Evolutionary conservation across 108 stramenopile species (phyloP).

Genomic region (Fistulifera pelliculosa): DNA sequence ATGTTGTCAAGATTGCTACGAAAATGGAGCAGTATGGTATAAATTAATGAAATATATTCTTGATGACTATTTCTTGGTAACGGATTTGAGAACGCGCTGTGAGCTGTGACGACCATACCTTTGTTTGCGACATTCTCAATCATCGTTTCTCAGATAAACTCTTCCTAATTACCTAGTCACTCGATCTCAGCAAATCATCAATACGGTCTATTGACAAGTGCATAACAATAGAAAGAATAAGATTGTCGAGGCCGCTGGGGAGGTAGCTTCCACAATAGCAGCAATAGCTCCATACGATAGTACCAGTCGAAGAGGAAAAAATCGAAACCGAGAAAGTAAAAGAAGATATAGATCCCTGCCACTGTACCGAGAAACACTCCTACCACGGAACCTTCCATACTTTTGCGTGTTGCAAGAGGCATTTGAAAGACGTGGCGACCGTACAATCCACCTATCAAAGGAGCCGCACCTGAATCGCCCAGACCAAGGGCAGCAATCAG

Average conservation of each 20-base stretch:
- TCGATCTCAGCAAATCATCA: slow-evolving; percentile 12
- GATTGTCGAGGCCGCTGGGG: slow-evolving; percentile 55
- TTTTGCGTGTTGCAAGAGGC: slow-evolving; percentile 51
- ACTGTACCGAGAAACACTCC: slow-evolving; percentile 62
- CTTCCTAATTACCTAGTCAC: too few species aligned
- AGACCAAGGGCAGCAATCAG: slow-evolving; percentile 44
- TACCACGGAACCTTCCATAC: slow-evolving; percentile 61
- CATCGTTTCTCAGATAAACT: too few species aligned
- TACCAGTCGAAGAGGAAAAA: slow-evolving; percentile 27
- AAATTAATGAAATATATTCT: too few species aligned
- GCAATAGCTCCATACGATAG: slow-evolving; percentile 48
- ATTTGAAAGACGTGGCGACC: slow-evolving; percentile 53
- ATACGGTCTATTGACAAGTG: slow-evolving; percentile 33
- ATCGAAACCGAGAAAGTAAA: slow-evolving; percentile 37
- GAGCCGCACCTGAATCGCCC: slow-evolving; percentile 51
- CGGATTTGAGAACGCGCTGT: too few species aligned
- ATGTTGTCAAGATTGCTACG: slow-evolving; percentile 20
- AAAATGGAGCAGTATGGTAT: slow-evolving; percentile 16
- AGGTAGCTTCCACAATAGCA: slow-evolving; percentile 58
- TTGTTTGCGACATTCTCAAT: too few species aligned
- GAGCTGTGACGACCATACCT: too few species aligned
- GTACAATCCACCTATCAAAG: slow-evolving; percentile 41
- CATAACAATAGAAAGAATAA: slow-evolving; percentile 44
- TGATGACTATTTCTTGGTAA: too few species aligned
- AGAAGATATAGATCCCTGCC: slow-evolving; percentile 40